Conservation (phyloP, 2,329 filamentous ascomycete genomes). For the Dothidotthia symphoricarpi region DNA sequence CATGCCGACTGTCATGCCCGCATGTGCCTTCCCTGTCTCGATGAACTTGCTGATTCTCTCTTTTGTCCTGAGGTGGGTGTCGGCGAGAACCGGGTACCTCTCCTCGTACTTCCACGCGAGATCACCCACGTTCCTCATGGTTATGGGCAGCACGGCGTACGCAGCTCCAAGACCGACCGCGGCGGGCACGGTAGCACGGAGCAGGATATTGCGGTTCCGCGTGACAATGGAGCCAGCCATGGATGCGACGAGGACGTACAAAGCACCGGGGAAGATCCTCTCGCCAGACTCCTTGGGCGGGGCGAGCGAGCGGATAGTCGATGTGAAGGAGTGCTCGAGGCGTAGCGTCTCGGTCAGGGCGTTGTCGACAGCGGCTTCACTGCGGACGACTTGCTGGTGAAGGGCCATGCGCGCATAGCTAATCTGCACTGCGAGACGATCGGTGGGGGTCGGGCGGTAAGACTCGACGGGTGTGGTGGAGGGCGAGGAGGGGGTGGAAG, state of each 20-base stretch:
- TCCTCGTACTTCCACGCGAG: slow-evolving; percentile 92
- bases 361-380: slow-evolving; percentile 80
- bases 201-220: slow-evolving; percentile 79
- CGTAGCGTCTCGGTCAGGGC: slow-evolving; percentile 77
- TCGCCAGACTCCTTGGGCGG: slow-evolving; percentile 83
- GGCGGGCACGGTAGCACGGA: slow-evolving; percentile 74
- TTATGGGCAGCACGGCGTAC: slow-evolving; percentile 82
- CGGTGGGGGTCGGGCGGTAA: slow-evolving; percentile 72
- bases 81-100: slow-evolving; percentile 76
- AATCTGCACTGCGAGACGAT: slow-evolving; percentile 81
- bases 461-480: slow-evolving; percentile 30
- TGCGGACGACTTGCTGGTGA: slow-evolving; percentile 68
- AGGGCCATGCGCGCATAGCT: slow-evolving; percentile 76
- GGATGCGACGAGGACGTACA: slow-evolving; percentile 89
- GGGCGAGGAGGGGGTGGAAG: slow-evolving; percentile 13
- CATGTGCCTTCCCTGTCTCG: slow-evolving; percentile 72
- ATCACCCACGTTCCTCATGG: slow-evolving; percentile 83
- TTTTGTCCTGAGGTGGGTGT: slow-evolving; percentile 72
- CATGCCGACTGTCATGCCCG: slow-evolving; percentile 66
- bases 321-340: slow-evolving; percentile 86
- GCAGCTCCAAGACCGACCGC: slow-evolving; percentile 79
- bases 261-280: slow-evolving; percentile 79
- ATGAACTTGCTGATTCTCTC: slow-evolving; percentile 68
- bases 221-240: slow-evolving; percentile 94
- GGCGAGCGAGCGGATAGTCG: slow-evolving; percentile 82